Conservation (phyloP, 116 monocot species). For the Zostera marina region DNA sequence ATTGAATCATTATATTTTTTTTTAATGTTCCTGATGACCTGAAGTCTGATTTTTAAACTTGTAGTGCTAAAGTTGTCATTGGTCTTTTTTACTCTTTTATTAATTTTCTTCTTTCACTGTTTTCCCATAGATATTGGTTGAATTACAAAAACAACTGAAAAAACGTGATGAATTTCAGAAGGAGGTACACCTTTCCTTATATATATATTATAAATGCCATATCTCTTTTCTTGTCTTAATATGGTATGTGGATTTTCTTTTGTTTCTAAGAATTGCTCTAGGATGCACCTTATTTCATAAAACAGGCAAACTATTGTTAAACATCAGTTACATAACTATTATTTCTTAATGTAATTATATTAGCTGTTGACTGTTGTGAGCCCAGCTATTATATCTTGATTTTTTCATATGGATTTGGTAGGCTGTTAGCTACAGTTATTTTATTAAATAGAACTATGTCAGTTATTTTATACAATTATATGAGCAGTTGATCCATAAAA, state of each 20-base stretch:
- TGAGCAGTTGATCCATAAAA: no score
- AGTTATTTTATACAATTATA: no score
- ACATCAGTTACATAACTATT: no score
- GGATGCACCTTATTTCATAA: not conserved
- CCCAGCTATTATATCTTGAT: no score
- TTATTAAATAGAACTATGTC: no score
- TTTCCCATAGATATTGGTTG: constrained; percentile 36
- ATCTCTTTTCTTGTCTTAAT: not conserved
- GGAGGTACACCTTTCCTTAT: constrained; percentile 22
- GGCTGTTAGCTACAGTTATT: no score
- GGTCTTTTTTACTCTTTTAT: constrained; percentile 9
- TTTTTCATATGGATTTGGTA: no score
- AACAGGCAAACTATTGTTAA: not conserved
- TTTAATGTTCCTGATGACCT: no score
- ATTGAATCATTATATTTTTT: not conserved
- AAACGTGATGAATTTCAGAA: constrained; percentile 58
- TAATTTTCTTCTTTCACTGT: constrained; percentile 4
- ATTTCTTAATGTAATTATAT: no score
- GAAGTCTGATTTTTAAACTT: not conserved
- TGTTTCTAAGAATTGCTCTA: not conserved
- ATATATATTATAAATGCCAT: not conserved
- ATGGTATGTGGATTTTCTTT: not conserved
- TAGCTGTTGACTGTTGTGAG: no score
- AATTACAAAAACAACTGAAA: constrained; percentile 31
- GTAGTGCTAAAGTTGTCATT: not conserved